Conservation (phyloP, 371 early-diverging fungal genomes). For the Actinomucor elegans region DNA sequence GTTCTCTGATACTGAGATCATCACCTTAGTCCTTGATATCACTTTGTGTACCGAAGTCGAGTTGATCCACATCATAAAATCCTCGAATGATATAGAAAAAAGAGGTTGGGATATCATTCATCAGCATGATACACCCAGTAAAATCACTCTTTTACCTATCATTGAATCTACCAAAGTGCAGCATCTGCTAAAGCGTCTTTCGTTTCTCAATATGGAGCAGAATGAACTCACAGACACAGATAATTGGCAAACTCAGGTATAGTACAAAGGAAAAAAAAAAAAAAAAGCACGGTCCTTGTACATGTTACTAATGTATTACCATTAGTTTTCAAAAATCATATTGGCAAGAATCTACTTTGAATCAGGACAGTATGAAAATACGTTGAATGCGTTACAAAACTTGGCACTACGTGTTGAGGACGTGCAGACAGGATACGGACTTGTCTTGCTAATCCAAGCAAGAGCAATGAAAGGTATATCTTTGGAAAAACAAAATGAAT, state of each 20-base stretch:
- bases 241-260: slow-evolving; percentile 32
- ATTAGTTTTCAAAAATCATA: slow-evolving; percentile 31
- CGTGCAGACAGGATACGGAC: slow-evolving; percentile 49
- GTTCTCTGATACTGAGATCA: not conserved
- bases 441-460: slow-evolving; percentile 53
- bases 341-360: slow-evolving; percentile 43
- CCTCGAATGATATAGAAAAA: slow-evolving; percentile 1
- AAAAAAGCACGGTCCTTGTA: not conserved
- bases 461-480: slow-evolving; percentile 55
- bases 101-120: slow-evolving; percentile 15
- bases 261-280: too few species aligned
- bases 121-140: slow-evolving; percentile 23
- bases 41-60: slow-evolving; percentile 29
- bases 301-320: not conserved
- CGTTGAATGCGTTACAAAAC: slow-evolving; percentile 27
- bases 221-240: slow-evolving; percentile 1
- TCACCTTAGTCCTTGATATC: slow-evolving; percentile 17
- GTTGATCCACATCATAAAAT: slow-evolving; percentile 17
- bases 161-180: slow-evolving; percentile 8
- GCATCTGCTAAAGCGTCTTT: not conserved
- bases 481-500: slow-evolving; percentile 48
- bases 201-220: slow-evolving; percentile 1
- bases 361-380: slow-evolving; percentile 28
- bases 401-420: slow-evolving; percentile 33
- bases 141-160: slow-evolving; percentile 19